Conservation (phyloP, 2,329 filamentous ascomycete genomes). For the Talaromyces albobiverticillius region DNA sequence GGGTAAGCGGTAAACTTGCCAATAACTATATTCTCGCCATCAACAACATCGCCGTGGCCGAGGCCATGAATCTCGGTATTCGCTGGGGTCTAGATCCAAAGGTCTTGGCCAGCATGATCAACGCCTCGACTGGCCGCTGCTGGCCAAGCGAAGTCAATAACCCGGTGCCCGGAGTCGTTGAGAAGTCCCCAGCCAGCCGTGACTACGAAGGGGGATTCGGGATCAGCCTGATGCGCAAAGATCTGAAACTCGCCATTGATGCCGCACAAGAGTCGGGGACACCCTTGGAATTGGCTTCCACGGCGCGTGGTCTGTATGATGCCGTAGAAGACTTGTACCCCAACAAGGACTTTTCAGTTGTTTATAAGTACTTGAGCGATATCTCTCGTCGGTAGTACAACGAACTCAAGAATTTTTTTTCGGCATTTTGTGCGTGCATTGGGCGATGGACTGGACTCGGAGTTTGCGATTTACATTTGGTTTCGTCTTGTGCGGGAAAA, state of each 20-base stretch:
- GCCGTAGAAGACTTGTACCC: slow-evolving; percentile 61
- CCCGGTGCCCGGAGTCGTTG: slow-evolving; percentile 80
- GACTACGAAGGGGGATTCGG: slow-evolving; percentile 79
- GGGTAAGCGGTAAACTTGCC: slow-evolving; percentile 86
- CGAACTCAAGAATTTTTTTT: neutral
- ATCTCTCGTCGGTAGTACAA: slow-evolving; percentile 23
- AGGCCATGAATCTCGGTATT: slow-evolving; percentile 65
- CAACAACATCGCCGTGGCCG: slow-evolving; percentile 75
- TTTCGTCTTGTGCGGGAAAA: neutral
- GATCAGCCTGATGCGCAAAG: slow-evolving; percentile 76
- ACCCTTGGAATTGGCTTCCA: slow-evolving; percentile 61
- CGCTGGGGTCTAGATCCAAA: slow-evolving; percentile 62
- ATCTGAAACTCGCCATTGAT: slow-evolving; percentile 68
- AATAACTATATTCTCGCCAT: slow-evolving; percentile 97
- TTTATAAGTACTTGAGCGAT: slow-evolving; percentile 65
- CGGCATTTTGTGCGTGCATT: slow-evolving; percentile 7
- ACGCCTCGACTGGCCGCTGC: slow-evolving; percentile 88
- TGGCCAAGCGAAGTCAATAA: slow-evolving; percentile 98
- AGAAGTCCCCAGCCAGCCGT: slow-evolving; percentile 68
- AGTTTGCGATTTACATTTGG: no score
- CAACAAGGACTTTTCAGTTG: slow-evolving; percentile 76
- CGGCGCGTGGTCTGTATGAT: slow-evolving; percentile 66
- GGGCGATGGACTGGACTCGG: neutral
- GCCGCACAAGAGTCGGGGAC: slow-evolving; percentile 68
- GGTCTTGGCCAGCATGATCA: slow-evolving; percentile 80